Evolutionary conservation across 129 eudicot species (phyloP), one percentile per base, ranked within the genome.

Genomic region (Centella asiatica): DNA sequence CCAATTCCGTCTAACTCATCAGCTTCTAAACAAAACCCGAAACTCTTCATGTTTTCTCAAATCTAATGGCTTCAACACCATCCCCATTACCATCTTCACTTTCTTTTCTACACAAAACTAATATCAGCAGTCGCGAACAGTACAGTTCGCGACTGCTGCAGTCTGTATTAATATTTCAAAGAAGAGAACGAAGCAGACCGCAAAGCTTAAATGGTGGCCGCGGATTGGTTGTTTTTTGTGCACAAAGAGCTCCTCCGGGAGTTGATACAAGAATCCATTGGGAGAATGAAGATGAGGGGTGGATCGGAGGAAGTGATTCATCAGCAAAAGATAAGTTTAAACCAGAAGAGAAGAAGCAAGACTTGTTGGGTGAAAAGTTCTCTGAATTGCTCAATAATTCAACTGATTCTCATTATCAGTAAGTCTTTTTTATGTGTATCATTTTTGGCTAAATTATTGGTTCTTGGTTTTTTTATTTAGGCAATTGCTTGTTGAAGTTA

Each of bases 341-440:
- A 45, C 68, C 62, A 2, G 80, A 72, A 47, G 83, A 81, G 46
- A 57, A 70, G 67, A 68, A 70, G 27, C 56, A 68, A n/a, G 54
- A 67, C 55, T 55, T 88, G 20, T 67, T 85, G 59, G 89, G 80
- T 42, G 81, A 89, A 26, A 89, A 76, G 45, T 78, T 83, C 66
- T 76, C 95, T 0, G 93, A 89, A 44, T 76, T 89, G 71, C 92
- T 89, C 69, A 76, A 82, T 64, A 80, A 77, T 63, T 85, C 92
- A 1, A 63, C 97, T 47, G 93, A 83, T 80, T 89, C 97, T 57
- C 94, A 89, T 81, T 89, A 89, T 85, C 92, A 89, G 97, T 89
- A 2, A 82, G 83, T 76, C 65, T 67, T 61, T 39, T 17, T 26
- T 66, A 17, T 40, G 53, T 47, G 4, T 42, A 14, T 42, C n/a